Evolutionary conservation across 768 basidiomycete species (phyloP).

Genomic region (Nevesoporus exiguus): DNA sequence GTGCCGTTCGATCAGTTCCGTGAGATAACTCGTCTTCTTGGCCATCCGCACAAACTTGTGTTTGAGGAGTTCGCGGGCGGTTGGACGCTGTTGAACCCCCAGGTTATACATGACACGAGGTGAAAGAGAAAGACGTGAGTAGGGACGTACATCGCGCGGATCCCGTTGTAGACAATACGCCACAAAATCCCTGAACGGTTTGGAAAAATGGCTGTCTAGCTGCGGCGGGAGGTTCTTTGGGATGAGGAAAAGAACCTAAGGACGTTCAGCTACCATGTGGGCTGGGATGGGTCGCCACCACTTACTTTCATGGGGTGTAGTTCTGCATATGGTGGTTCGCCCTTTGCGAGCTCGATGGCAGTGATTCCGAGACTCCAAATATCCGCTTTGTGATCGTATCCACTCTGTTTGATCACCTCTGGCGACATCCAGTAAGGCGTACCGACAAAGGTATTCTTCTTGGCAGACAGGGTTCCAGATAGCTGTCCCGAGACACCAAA

Average conservation of each 20-base stretch:
- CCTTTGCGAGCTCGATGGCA: conserved; percentile 94
- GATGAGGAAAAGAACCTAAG: conserved; percentile 92
- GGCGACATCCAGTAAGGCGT: conserved; percentile 99
- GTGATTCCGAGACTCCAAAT: conserved; percentile 99
- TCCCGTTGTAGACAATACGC: conserved; percentile 90
- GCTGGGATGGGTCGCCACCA: not conserved
- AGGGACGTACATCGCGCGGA: conserved; percentile 72
- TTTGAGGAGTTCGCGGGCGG: conserved; percentile 91
- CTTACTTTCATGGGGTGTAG: conserved; percentile 97
- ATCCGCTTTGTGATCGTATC: conserved; percentile 98
- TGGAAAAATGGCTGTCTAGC: conserved; percentile 88
- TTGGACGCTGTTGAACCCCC: conserved; percentile 62
- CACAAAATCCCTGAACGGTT: conserved; percentile 92
- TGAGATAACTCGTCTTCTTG: conserved; percentile 91
- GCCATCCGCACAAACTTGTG: conserved; percentile 96
- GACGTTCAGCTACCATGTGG: not conserved
- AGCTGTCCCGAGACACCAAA: conserved; percentile 99
- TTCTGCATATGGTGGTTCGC: conserved; percentile 97
- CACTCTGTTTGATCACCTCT: conserved; percentile 99
- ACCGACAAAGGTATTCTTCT: conserved; percentile 98
- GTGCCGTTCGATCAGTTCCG: conserved; percentile 92
- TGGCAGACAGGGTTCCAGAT: conserved; percentile 85
- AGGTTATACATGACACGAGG: conserved; percentile 16
- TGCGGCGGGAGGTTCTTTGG: conserved; percentile 95
- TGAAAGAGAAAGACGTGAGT: not conserved